Evolutionary conservation across 176 grass and related monocot genomes (phyloP), one percentile per base, ranked within the genome.

Genomic region (Calamus simplicifolius): DNA sequence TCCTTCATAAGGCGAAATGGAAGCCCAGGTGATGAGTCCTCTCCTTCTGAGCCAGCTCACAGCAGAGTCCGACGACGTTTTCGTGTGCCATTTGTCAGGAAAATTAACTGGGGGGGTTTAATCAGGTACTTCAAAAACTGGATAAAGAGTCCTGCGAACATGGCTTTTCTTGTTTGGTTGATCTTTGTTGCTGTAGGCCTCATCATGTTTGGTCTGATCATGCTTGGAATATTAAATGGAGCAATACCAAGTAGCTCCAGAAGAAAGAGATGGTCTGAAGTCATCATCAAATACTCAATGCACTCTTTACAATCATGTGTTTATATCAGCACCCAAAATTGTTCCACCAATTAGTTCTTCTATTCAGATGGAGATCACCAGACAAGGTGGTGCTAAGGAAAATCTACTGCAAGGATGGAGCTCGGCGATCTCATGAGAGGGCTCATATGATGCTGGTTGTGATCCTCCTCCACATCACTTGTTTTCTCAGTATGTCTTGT

Each of bases 231-330:
- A 66, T 88, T 98, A 12, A 31, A 98, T 57, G 23, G 0, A 1
- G 93, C 63, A 49, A 83, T 98, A 73, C 84, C 81, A 6, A 61
- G 80, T 19, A 84, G 81, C 66, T 63, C 70, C n/a, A 61, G 18
- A 65, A 82, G 93, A 27, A 81, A 87, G 53, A 70, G 81, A 62
- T 98, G 93, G 93, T 81, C 38, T 18, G 88, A 98, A 73, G 70
- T 83, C 68, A 63, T 70, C 70, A 98, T 69, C 93, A 98, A 73
- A 89, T 98, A 56, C 76, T 98, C 19, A 98, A 98, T 64, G 93
- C 88, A 64, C 81, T 98, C 73, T 92, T 98, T 76, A 98, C 93
- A 58, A 81, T 92, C 78, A 85, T 98, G 84, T 98, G 88, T 72
- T 54, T 98, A n/a, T 98, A 92, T 69, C 81, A 92, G 57, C 84